Conservation (phyloP, 371 early-diverging fungal species). For the Zopfochytrium polystomum region DNA sequence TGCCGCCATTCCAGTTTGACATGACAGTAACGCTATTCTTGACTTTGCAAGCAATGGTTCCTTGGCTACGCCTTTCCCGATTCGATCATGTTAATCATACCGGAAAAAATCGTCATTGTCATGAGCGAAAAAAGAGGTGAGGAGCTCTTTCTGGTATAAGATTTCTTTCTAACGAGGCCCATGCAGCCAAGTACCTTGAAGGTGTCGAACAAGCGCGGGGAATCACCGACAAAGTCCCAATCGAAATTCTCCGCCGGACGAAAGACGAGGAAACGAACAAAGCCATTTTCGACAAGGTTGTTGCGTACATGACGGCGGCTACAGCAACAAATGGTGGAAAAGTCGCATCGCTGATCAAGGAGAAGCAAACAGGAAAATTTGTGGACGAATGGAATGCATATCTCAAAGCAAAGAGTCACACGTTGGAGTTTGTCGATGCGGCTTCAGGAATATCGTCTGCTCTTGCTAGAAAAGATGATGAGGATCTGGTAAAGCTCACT, state of each 20-base stretch:
- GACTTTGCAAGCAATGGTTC: slow-evolving; percentile 76
- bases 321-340: slow-evolving; percentile 53
- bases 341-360: slow-evolving; percentile 77
- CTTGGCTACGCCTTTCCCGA: slow-evolving; percentile 92
- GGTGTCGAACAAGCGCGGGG: slow-evolving; percentile 19
- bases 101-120: slow-evolving; percentile 71
- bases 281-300: slow-evolving; percentile 54
- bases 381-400: slow-evolving; percentile 75
- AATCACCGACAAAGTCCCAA: slow-evolving; percentile 45
- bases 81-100: slow-evolving; percentile 75
- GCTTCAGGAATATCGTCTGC: slow-evolving; percentile 66
- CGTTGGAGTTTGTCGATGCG: slow-evolving; percentile 69
- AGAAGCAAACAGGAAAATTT: slow-evolving; percentile 73
- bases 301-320: slow-evolving; percentile 48
- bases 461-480: slow-evolving; percentile 86
- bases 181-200: not conserved
- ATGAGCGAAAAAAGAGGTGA: slow-evolving; percentile 79
- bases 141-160: slow-evolving; percentile 6
- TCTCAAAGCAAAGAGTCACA: slow-evolving; percentile 47
- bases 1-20: not conserved
- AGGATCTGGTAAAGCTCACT: slow-evolving; percentile 63
- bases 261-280: slow-evolving; percentile 61
- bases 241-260: slow-evolving; percentile 71
- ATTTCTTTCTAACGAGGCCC: slow-evolving; percentile 2
- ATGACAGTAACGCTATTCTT: not conserved